Base-by-base conservation (phyloP, 495 filamentous ascomycete genomes). In the Aspergillus haitiensis region DNA sequence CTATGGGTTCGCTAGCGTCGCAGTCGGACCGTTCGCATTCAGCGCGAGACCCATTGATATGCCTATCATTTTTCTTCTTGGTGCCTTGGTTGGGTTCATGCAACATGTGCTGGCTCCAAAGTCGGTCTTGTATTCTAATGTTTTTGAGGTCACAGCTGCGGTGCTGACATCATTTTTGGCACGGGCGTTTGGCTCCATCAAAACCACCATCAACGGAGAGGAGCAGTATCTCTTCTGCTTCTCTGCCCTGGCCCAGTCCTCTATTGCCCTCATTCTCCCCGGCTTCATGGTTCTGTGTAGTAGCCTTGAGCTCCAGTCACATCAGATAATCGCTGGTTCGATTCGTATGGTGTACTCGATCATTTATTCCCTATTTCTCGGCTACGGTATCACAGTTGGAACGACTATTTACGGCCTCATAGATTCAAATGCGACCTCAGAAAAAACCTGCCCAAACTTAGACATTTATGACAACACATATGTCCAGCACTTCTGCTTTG, bases 271-370 rank as follows among this genome's bases (percentile, higher is more conserved):
- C 21, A 97, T 98, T 60, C 84, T 98, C 6, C 93, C 93, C 0
- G 93, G 93, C 11, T 94, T 92, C 70, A 87, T 88, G 55, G 89
- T 95, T 10, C 78, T 95, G 42, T 91, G 89, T 69, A 88, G 86
- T 47, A 87, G 85, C 64, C 82, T 98, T 31, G 93, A 98, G 73
- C 82, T 98, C 11, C 93, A 97, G 71, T 93, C 89, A 3, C 82
- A 85, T 51, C 86, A 88, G 60, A 87, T 98, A 52, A 89, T 97
- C 16, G 91, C 93, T 27, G 93, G 93, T 3, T 92, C 90, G 9
- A 90, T 97, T 36, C 90, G 93, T 45, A 93, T 97, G 89, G 90
- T 98, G 1, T 96, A 97, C 67, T 89, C 92, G 8, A 88, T 97
- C 61, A 93, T 97, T 59, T 97, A 97, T 72, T 93, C 93, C 0